These are phyloP conservation scores for Eucalyptus regnans DNA, from an alignment of 345 rosid genomes.

Conservation along the genomic window DNA sequence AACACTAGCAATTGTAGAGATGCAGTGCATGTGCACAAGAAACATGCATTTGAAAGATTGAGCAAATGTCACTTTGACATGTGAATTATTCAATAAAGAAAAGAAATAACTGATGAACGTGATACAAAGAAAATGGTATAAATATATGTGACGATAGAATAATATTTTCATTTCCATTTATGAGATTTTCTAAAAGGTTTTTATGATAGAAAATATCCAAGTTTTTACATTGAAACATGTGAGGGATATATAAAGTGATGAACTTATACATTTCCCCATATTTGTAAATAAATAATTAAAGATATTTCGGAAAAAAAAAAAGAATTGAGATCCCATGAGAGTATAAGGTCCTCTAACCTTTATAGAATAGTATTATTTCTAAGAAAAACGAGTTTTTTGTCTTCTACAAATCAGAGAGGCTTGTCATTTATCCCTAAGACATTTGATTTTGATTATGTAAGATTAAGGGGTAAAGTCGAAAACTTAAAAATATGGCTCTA, in stretches of 20 bases:
- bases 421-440: neutral
- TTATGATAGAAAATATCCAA: neutral
- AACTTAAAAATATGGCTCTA: neutral
- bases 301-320: no score
- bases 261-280: neutral
- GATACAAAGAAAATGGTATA: neutral
- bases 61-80: neutral
- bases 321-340: neutral
- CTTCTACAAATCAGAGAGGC: neutral
- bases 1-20: neutral
- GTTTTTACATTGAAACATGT: neutral
- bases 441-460: no score
- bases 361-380: neutral
- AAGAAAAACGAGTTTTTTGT: neutral
- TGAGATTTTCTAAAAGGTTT: neutral
- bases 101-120: neutral
- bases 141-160: neutral
- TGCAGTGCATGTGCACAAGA: neutral
- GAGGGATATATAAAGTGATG: neutral
- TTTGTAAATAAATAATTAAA: neutral
- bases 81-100: neutral
- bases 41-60: neutral
- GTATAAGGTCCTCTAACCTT: neutral
- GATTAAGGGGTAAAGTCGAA: neutral
- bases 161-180: no score